Evolutionary conservation across 2,329 filamentous ascomycete genomes (phyloP).

Genomic region (Neophaeococcomyces mojaviensis): DNA sequence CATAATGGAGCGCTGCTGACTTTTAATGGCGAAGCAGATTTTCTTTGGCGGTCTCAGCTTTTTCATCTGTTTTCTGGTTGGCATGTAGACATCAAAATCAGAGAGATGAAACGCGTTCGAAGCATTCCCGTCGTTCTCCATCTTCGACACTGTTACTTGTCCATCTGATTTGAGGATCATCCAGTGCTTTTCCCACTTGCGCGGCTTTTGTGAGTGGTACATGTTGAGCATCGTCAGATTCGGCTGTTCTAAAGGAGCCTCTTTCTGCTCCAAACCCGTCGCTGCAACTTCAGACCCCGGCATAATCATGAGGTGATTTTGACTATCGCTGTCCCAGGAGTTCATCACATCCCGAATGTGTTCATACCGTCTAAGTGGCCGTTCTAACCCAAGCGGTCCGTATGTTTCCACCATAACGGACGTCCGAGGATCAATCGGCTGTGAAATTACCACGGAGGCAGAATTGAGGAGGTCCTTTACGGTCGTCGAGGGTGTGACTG

Average conservation of each 20-base stretch:
- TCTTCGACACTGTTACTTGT: constrained; percentile 64
- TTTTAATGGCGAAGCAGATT: constrained; percentile 81
- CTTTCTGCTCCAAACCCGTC: constrained; percentile 51
- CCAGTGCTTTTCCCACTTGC: constrained; percentile 83
- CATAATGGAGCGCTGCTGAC: constrained; percentile 77
- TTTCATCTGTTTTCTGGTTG: constrained; percentile 61
- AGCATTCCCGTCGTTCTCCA: constrained; percentile 51
- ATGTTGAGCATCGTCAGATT: constrained; percentile 61
- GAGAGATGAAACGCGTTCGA: constrained; percentile 73
- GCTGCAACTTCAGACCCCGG: constrained; percentile 38
- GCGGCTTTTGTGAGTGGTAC: constrained; percentile 71
- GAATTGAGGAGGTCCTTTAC: constrained; percentile 64
- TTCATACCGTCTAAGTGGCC: constrained; percentile 78
- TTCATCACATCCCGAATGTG: constrained; percentile 80
- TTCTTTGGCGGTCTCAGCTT: constrained; percentile 77
- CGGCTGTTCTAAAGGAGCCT: constrained; percentile 58
- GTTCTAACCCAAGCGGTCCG: constrained; percentile 65
- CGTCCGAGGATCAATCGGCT: constrained; percentile 55
- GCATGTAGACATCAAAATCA: constrained; percentile 85
- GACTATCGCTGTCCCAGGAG: constrained; percentile 77
- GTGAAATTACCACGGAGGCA: constrained; percentile 56
- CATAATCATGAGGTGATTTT: constrained; percentile 66
- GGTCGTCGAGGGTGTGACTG: constrained; percentile 67
- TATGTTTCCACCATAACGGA: constrained; percentile 75
- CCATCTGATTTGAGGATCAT: constrained; percentile 67